Percentiles rank a stretch among this genome's conserved stretches.
Evolutionary conservation across 2,329 filamentous ascomycete genomes (phyloP).

Genomic region (Camptophora hylomeconis): DNA sequence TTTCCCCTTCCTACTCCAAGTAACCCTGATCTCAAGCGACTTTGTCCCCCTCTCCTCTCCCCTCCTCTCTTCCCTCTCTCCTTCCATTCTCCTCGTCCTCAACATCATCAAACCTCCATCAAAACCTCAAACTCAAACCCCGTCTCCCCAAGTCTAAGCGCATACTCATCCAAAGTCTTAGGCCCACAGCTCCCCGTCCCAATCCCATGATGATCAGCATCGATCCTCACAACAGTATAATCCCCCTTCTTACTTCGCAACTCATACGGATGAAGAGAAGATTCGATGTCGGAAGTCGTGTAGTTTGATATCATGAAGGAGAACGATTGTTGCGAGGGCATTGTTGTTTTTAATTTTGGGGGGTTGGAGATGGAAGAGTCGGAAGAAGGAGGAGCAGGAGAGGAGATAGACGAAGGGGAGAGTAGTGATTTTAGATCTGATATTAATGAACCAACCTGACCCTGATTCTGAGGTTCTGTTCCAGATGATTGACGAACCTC

Average conservation of each 20-base stretch:
- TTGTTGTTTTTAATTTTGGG: no score
- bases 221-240: conserved; percentile 17
- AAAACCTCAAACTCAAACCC: conserved; percentile 9
- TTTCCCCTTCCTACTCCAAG: no score
- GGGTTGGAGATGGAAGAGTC: no score
- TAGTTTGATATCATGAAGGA: conserved; percentile 47
- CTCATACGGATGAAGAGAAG: conserved; percentile 52
- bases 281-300: conserved; percentile 38
- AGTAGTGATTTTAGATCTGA: no score
- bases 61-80: no score
- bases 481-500: no score
- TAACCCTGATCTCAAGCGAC: no score
- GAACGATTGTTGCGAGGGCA: conserved; percentile 25
- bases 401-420: no score
- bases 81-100: conserved; percentile 7
- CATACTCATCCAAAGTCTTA: conserved; percentile 9
- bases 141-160: conserved; percentile 5
- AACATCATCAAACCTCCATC: conserved; percentile 9
- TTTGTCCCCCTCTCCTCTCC: no score
- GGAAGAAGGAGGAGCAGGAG: no score
- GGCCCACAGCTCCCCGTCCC: conserved; percentile 18
- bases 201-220: conserved; percentile 22
- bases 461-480: no score
- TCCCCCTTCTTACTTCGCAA: conserved; percentile 25
- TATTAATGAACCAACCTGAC: no score